These are phyloP conservation scores for Rhododendron griersonianum DNA, from an alignment of 148 eudicot species.

Conservation along the genomic window DNA sequence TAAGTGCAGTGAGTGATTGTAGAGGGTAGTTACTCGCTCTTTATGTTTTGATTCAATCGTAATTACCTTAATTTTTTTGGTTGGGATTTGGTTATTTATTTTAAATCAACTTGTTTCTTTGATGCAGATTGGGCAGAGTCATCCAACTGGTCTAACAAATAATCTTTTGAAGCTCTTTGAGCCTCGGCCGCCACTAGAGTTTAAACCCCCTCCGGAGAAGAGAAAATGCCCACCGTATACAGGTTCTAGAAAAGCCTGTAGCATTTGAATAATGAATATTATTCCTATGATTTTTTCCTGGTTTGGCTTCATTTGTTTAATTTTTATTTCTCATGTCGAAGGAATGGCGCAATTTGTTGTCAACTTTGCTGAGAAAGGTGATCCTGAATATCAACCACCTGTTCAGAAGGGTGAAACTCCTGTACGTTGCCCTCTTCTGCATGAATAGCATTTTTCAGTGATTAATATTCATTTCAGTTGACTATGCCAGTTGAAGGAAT, in stretches of 20 bases:
- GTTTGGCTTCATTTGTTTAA: background rate
- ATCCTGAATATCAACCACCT: constrained; percentile 91
- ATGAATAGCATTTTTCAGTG: background rate
- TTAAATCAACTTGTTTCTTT: background rate
- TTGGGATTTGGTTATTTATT: background rate
- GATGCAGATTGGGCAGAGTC: constrained; percentile 83
- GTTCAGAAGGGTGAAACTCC: constrained; percentile 74
- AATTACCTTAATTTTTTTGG: background rate
- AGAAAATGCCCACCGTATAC: constrained; percentile 86
- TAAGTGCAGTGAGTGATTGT: background rate
- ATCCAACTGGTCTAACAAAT: constrained; percentile 88
- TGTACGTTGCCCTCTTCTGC: constrained; percentile 34
- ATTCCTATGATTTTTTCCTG: background rate
- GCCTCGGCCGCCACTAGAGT: constrained; percentile 90
- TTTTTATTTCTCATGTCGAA: constrained; percentile 10
- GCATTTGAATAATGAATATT: background rate
- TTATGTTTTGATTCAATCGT: background rate
- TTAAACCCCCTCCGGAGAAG: constrained; percentile 89
- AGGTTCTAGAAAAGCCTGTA: constrained; percentile 31
- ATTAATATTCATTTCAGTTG: background rate
- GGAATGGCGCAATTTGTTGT: constrained; percentile 89
- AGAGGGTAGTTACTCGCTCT: background rate
- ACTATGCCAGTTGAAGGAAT: background rate
- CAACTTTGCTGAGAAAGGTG: constrained; percentile 79
- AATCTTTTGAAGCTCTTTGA: constrained; percentile 87